Percentiles rank a stretch among this genome's conserved stretches.
Evolutionary conservation across 768 basidiomycete species (phyloP).

Genomic region (Mycena rosella): DNA sequence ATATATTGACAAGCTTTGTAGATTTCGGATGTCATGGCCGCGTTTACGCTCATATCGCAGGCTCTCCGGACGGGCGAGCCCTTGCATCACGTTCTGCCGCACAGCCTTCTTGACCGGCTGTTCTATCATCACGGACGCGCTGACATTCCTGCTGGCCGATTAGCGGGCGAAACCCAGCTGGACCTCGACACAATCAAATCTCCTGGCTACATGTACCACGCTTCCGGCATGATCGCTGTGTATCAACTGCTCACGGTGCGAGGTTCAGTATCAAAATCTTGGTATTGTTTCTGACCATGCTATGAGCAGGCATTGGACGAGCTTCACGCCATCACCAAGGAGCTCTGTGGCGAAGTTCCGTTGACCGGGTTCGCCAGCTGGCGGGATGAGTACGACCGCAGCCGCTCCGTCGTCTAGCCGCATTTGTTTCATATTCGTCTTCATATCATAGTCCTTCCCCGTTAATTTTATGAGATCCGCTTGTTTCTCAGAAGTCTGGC

Average conservation of each 20-base stretch:
- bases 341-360: slow-evolving; percentile 57
- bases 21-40: slow-evolving; percentile 58
- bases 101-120: slow-evolving; percentile 57
- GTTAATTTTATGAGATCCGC: too few species aligned
- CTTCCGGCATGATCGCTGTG: slow-evolving; percentile 53
- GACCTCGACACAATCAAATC: slow-evolving; percentile 38
- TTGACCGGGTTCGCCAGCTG: slow-evolving; percentile 54
- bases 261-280: slow-evolving; percentile 20
- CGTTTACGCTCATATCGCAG: slow-evolving; percentile 58
- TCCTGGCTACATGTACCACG: slow-evolving; percentile 55
- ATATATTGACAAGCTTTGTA: slow-evolving; percentile 38
- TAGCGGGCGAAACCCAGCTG: too few species aligned
- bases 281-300: background rate
- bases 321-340: slow-evolving; percentile 49
- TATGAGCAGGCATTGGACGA: slow-evolving; percentile 51
- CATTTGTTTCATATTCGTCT: too few species aligned
- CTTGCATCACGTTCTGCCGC: slow-evolving; percentile 56
- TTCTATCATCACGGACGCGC: slow-evolving; percentile 53
- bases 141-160: background rate
- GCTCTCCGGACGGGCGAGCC: slow-evolving; percentile 60
- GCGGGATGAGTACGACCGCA: slow-evolving; percentile 50
- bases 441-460: too few species aligned
- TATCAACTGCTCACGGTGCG: slow-evolving; percentile 52
- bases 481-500: too few species aligned
- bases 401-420: background rate